phyloP scores from a whole-genome alignment of 306 rosid species.

The Vigna unguiculata region DNA sequence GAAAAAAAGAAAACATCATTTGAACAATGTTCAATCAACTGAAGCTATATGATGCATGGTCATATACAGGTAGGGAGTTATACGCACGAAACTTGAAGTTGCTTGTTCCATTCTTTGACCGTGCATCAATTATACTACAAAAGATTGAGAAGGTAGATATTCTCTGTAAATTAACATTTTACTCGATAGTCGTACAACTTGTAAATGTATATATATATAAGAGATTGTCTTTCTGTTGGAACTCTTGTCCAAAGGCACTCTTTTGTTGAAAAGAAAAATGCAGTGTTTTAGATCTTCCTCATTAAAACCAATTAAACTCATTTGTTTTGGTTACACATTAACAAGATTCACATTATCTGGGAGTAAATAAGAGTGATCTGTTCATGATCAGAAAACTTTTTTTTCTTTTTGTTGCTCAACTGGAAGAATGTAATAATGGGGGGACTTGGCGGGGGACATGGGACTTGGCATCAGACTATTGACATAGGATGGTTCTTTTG shows the following conservation, averaged over 20 bases:
- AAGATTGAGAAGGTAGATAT: constrained; percentile 73
- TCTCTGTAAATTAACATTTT: constrained; percentile 32
- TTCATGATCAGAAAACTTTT: not conserved
- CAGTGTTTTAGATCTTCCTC: constrained; percentile 6
- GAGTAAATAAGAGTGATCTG: not conserved
- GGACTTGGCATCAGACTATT: not conserved
- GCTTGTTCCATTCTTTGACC: constrained; percentile 91
- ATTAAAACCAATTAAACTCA: not conserved
- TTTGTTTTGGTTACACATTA: constrained; percentile 14
- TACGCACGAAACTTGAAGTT: constrained; percentile 91
- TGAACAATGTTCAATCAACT: constrained; percentile 35
- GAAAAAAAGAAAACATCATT: not conserved
- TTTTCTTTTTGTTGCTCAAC: not conserved
- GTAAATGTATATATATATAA: not conserved
- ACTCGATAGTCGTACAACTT: constrained; percentile 11
- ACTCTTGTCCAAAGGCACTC: not conserved
- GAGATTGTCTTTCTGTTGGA: not conserved
- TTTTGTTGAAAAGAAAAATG: not conserved
- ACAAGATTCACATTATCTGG: constrained; percentile 25
- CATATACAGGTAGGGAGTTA: constrained; percentile 77
- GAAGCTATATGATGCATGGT: constrained; percentile 43
- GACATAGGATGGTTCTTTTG: constrained; percentile 4
- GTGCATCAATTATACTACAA: constrained; percentile 71
- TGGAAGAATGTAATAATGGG: constrained; percentile 1
- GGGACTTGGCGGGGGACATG: not conserved